A percentile compares a stretch with the other conserved stretches of the same genome.
phyloP scores from a whole-genome alignment of 2,329 filamentous ascomycete genomes.

The Chalara sp. region DNA sequence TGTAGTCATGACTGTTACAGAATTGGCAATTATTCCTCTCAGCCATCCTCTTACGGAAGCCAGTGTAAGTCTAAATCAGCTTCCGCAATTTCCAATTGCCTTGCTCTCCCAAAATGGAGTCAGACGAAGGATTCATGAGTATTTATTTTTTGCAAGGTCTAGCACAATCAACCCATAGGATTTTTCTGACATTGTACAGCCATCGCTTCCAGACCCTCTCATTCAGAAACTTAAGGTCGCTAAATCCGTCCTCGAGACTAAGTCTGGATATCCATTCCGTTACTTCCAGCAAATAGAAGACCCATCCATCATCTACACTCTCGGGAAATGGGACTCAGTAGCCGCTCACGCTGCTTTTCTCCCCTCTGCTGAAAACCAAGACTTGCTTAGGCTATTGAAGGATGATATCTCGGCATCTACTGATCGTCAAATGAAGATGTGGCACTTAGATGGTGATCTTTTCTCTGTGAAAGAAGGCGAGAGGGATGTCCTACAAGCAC shows the following conservation, averaged over 20 bases:
- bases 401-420: slow-evolving; percentile 14
- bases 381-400: slow-evolving; percentile 29
- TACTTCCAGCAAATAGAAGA: slow-evolving; percentile 38
- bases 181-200: not conserved
- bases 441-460: slow-evolving; percentile 33
- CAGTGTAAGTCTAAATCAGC: not conserved
- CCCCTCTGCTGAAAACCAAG: slow-evolving; percentile 34
- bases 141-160: too few relatives aligned
- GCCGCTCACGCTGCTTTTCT: slow-evolving; percentile 37
- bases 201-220: slow-evolving; percentile 17
- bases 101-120: too few relatives aligned
- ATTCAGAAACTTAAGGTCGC: slow-evolving; percentile 29
- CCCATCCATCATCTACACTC: slow-evolving; percentile 33
- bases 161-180: too few relatives aligned
- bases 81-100: too few relatives aligned
- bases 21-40: slow-evolving; percentile 36
- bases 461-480: not conserved
- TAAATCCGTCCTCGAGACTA: slow-evolving; percentile 21
- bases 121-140: too few relatives aligned
- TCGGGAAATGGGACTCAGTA: slow-evolving; percentile 39
- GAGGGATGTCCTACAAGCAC: slow-evolving; percentile 6
- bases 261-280: slow-evolving; percentile 30
- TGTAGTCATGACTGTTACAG: slow-evolving; percentile 32
- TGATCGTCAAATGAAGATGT: slow-evolving; percentile 26
- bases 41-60: slow-evolving; percentile 13